Conservation (phyloP, 2,329 filamentous ascomycete genomes). For the Epichloe hybrida region DNA sequence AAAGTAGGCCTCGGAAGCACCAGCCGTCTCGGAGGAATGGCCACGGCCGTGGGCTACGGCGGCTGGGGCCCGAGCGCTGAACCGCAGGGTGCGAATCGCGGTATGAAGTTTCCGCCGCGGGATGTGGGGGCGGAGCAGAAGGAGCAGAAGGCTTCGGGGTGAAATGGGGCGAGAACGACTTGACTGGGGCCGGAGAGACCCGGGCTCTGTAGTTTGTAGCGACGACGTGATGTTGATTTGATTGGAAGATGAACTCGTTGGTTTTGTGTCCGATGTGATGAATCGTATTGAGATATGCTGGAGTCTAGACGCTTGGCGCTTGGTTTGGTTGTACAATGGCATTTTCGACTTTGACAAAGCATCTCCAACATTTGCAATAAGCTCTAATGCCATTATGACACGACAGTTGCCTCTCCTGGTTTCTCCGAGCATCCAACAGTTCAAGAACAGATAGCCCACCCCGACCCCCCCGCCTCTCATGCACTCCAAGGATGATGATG, state of each 20-base stretch:
- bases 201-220: no score
- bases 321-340: no score
- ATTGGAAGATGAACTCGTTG: not conserved
- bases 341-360: no score
- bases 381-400: not conserved
- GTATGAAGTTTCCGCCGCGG: conserved; percentile 24
- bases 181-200: no score
- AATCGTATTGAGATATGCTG: not conserved
- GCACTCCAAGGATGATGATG: no score
- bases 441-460: no score
- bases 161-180: not conserved
- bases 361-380: not conserved
- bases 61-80: conserved; percentile 21
- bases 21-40: conserved; percentile 18
- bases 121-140: not conserved
- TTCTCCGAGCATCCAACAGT: no score
- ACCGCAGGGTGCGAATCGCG: conserved; percentile 13
- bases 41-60: conserved; percentile 17
- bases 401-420: not conserved
- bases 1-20: conserved; percentile 16
- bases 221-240: not conserved
- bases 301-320: not conserved
- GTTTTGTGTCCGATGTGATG: not conserved
- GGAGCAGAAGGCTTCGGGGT: conserved; percentile 3
- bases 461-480: no score